phyloP scores from a whole-genome alignment of 2,329 filamentous ascomycete species.

The Huntiella savannae region DNA sequence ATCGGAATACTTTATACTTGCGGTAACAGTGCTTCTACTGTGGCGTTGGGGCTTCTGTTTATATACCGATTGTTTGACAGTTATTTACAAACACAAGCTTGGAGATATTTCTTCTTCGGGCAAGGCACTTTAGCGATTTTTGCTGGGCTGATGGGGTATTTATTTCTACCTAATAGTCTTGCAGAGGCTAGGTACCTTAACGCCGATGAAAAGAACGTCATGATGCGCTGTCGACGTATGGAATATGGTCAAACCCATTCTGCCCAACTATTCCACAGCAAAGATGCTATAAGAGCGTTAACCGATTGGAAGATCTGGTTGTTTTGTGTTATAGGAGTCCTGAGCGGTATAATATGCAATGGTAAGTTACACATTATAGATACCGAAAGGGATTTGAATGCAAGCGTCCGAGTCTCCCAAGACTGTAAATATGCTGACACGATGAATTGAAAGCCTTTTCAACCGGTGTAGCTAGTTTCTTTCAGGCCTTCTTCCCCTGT shows the following conservation, averaged over 20 bases:
- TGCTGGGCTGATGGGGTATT: neutral
- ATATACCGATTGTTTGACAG: neutral
- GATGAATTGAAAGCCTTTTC: neutral
- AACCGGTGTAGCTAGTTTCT: neutral
- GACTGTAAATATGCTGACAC: neutral
- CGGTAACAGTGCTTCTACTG: too few relatives aligned
- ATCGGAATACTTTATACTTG: too few relatives aligned
- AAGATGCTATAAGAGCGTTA: neutral
- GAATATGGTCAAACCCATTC: slow-evolving; percentile 1
- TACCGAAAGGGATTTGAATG: neutral
- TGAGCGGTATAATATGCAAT: neutral
- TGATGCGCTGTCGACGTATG: neutral
- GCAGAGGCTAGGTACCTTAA: neutral
- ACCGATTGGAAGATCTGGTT: slow-evolving; percentile 3
- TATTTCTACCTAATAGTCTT: neutral
- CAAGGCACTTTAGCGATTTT: neutral
- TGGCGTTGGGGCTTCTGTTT: neutral
- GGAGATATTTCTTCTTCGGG: neutral
- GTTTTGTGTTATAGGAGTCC: neutral
- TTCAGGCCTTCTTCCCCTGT: neutral
- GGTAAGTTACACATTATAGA: neutral
- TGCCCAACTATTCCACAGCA: neutral
- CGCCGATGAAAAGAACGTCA: neutral
- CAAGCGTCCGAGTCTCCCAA: neutral
- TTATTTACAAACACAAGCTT: neutral